phyloP scores from a whole-genome alignment of 2,329 filamentous ascomycete species.

The Curvularia lunata region DNA sequence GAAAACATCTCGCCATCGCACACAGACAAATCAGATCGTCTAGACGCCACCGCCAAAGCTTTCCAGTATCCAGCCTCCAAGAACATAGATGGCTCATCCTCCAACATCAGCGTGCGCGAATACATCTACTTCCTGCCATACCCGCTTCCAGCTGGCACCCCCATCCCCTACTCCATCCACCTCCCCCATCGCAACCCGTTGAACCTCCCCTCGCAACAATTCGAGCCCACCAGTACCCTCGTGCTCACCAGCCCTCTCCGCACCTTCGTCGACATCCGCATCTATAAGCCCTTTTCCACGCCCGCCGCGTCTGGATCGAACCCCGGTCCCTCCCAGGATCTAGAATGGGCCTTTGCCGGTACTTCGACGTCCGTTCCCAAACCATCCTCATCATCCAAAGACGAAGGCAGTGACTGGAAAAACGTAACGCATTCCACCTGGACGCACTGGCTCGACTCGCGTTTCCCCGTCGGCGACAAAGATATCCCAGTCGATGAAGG shows the following conservation, averaged over 20 bases:
- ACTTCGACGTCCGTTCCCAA: constrained; percentile 44
- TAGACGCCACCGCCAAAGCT: constrained; percentile 11
- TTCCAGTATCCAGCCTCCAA: not conserved
- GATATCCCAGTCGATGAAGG: constrained; percentile 59
- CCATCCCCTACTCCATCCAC: constrained; percentile 37
- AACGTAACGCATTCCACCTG: constrained; percentile 52
- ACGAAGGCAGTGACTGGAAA: not conserved
- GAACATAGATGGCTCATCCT: constrained; percentile 10
- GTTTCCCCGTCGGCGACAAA: constrained; percentile 46
- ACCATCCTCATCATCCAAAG: not conserved
- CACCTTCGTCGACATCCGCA: constrained; percentile 68
- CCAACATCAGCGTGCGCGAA: constrained; percentile 50
- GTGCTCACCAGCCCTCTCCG: constrained; percentile 66
- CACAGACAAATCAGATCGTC: not conserved
- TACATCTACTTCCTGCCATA: constrained; percentile 65
- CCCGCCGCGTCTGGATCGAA: constrained; percentile 18
- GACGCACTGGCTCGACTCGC: constrained; percentile 67
- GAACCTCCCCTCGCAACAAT: constrained; percentile 23
- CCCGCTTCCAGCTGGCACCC: constrained; percentile 33
- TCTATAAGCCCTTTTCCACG: constrained; percentile 47
- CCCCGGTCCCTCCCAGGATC: constrained; percentile 40
- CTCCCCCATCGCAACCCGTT: constrained; percentile 37
- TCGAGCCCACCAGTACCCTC: constrained; percentile 68
- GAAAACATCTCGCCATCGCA: not conserved
- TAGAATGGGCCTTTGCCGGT: constrained; percentile 73